Percentiles rank a stretch among this genome's conserved stretches.
Evolutionary conservation across 495 filamentous ascomycete genomes (phyloP).

Genomic region (Penicillium taxi): DNA sequence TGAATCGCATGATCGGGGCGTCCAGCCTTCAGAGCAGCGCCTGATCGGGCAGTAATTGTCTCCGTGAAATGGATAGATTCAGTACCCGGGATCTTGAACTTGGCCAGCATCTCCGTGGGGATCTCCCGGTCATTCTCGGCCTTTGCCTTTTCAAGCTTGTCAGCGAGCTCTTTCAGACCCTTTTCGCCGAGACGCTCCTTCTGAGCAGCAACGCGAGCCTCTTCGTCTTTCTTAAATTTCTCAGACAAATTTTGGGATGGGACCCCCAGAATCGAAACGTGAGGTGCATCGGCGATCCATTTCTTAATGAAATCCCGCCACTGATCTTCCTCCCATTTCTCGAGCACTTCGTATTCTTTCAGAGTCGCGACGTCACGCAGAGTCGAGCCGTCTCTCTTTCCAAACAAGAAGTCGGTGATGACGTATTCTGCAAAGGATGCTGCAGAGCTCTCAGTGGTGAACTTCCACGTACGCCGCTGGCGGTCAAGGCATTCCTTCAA

Average conservation of each 20-base stretch:
- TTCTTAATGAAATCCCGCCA: conserved; percentile 76
- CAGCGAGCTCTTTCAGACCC: conserved; percentile 60
- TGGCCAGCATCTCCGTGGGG: conserved; percentile 63
- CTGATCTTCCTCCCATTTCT: conserved; percentile 69
- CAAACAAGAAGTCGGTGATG: conserved; percentile 87
- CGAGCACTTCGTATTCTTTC: conserved; percentile 66
- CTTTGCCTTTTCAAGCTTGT: conserved; percentile 72
- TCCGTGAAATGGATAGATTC: conserved; percentile 91
- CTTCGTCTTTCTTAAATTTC: conserved; percentile 64
- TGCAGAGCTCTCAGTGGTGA: conserved; percentile 65
- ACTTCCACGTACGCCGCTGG: conserved; percentile 69
- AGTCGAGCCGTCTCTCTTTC: conserved; percentile 74
- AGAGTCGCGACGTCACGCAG: conserved; percentile 60
- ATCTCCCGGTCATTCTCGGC: conserved; percentile 75
- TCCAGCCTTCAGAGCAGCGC: conserved; percentile 65
- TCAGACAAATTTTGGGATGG: conserved; percentile 64
- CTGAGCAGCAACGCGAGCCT: conserved; percentile 46
- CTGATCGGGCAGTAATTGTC: conserved; percentile 77
- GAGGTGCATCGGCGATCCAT: conserved; percentile 79
- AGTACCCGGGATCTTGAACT: conserved; percentile 72
- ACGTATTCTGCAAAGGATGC: conserved; percentile 70
- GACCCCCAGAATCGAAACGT: conserved; percentile 81
- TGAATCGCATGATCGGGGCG: conserved; percentile 62
- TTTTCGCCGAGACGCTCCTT: conserved; percentile 54
- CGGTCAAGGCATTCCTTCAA: conserved; percentile 76